A percentile compares a stretch with the other conserved stretches of the same genome.
These are phyloP conservation scores for Orbilia blumenaviensis DNA, from an alignment of 2,329 filamentous ascomycete genomes.

Conservation along the genomic window DNA sequence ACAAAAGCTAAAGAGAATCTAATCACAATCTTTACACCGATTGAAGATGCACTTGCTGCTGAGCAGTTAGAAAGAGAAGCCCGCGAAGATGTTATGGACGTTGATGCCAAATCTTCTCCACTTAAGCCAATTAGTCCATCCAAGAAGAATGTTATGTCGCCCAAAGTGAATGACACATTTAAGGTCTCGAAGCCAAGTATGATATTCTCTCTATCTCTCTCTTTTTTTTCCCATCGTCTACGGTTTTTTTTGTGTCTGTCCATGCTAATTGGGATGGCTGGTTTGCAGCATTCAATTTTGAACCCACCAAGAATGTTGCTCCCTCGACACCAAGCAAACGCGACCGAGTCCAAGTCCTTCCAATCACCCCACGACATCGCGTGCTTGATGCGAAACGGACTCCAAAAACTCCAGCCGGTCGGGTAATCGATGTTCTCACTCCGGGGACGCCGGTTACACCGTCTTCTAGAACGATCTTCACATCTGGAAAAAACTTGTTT, in stretches of 20 bases:
- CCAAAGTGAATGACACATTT: conserved; percentile 43
- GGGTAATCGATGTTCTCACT: conserved; percentile 47
- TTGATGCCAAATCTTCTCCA: conserved; percentile 36
- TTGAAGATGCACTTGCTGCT: conserved; percentile 3
- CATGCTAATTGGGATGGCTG: neutral
- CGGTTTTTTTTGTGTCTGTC: neutral
- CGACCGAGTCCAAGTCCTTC: conserved; percentile 52
- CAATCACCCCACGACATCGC: conserved; percentile 55
- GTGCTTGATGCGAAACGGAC: conserved; percentile 38
- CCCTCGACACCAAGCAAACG: conserved; percentile 47
- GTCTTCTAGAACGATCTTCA: conserved; percentile 74
- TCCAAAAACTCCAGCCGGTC: conserved; percentile 55
- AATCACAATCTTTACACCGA: conserved; percentile 34
- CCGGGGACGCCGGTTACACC: conserved; percentile 52
- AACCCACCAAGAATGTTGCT: conserved; percentile 24
- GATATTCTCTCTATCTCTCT: neutral
- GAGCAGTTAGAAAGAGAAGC: conserved; percentile 1
- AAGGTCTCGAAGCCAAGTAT: conserved; percentile 46
- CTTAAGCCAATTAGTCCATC: conserved; percentile 50
- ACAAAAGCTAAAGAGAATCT: conserved; percentile 41
- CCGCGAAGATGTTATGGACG: conserved; percentile 43
- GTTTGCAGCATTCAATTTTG: conserved; percentile 22
- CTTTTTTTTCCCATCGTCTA: neutral
- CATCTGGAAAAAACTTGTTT: conserved; percentile 86
- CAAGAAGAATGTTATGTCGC: conserved; percentile 50